Conservation (phyloP, 2,329 filamentous ascomycete species). For the Ophiosphaerella narmari region DNA sequence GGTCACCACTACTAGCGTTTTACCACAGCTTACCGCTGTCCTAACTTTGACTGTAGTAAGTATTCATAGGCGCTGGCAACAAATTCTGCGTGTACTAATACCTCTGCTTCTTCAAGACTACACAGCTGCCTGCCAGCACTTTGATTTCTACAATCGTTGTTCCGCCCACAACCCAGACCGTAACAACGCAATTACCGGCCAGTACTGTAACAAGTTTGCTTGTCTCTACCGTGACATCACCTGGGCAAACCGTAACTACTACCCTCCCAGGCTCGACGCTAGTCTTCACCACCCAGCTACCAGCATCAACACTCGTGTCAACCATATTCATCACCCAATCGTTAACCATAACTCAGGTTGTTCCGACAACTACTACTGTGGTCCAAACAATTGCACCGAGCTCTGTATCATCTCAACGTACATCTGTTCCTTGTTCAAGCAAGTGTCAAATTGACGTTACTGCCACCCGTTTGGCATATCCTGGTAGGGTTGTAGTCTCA, state of each 20-base stretch:
- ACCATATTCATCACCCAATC: slow-evolving; percentile 20
- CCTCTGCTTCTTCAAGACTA: slow-evolving; percentile 1
- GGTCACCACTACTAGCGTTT: slow-evolving; percentile 4
- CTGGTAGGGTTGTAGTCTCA: slow-evolving; percentile 25
- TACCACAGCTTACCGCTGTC: slow-evolving; percentile 6
- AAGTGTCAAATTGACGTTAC: slow-evolving; percentile 39
- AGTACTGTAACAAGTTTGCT: slow-evolving; percentile 26
- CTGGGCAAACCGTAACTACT: slow-evolving; percentile 9
- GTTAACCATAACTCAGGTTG: slow-evolving; percentile 20
- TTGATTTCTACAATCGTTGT: slow-evolving; percentile 26
- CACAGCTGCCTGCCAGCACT: slow-evolving; percentile 26
- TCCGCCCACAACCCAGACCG: slow-evolving; percentile 21
- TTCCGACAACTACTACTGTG: slow-evolving; percentile 30
- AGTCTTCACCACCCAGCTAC: slow-evolving; percentile 30
- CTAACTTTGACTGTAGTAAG: slow-evolving; percentile 13
- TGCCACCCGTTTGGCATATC: slow-evolving; percentile 33
- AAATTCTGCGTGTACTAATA: slow-evolving; percentile 1
- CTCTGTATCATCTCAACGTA: slow-evolving; percentile 12
- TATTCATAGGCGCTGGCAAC: neutral
- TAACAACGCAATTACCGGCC: slow-evolving; percentile 24
- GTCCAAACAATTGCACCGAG: slow-evolving; percentile 26
- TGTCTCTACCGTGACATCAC: slow-evolving; percentile 23
- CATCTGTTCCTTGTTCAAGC: slow-evolving; percentile 30
- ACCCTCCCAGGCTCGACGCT: slow-evolving; percentile 13
- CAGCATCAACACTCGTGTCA: slow-evolving; percentile 26